Evolutionary conservation across 2,329 filamentous ascomycete genomes (phyloP), one percentile per base, ranked within the genome.

Genomic region (Trichoderma sp.): DNA sequence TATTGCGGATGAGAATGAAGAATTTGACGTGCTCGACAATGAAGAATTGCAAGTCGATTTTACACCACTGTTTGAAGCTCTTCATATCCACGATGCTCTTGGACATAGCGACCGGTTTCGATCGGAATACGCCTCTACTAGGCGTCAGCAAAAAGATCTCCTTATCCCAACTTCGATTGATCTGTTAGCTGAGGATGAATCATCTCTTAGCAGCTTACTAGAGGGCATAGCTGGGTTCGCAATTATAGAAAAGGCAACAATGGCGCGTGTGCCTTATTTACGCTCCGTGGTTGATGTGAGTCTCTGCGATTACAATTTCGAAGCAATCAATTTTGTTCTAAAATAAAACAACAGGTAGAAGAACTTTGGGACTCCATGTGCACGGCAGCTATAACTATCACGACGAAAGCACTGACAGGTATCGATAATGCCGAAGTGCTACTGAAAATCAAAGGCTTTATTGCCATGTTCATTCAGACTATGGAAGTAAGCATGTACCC

Each of bases 341-440:
- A 72, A 49, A n/a, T 18, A 51, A 18, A 51, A 43, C 10, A 18
- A 18, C 51, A 94, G 91, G 89, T 97, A n/a, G 96, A 99, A 76
- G 96, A 98, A 79, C 83, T 99, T 2, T 99, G 96, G 96, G 95
- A 98, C 75, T 97, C 94, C 0, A 96, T 98, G 92, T 98, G 95
- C 76, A 92, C 94, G 75, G 90, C 91, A 55, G 91, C 93, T 0
- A 93, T 98, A 73, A 87, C 86, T 10, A 83, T 98, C 59, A 96
- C 97, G 71, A 90, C 90, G 0, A 92, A 90, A 73, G 91, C 93
- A 0, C 83, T 99, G 5, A 86, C 87, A 60, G 88, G 90, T 51
- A 88, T 99, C n/a, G 89, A 89, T 69, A 96, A 96, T 77, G 94
- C 96, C 14, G 94, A 98, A 77, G 88, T 91, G 32, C 83, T 99